A percentile compares a stretch with the other conserved stretches of the same genome.
Conservation (phyloP, 1,139 yeast genomes). For the Candida sp. region DNA sequence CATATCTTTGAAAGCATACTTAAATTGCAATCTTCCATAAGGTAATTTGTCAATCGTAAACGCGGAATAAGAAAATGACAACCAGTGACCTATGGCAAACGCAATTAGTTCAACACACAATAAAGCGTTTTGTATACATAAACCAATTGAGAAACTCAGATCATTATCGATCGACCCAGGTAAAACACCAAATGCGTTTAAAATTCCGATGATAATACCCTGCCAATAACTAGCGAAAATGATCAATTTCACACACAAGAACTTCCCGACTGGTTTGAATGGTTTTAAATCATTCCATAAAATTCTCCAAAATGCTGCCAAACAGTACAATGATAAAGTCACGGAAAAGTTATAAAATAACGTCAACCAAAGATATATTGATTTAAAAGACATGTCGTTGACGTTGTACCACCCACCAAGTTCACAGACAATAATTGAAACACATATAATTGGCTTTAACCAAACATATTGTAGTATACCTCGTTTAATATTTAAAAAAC, state of each 20-base stretch:
- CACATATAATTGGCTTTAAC: slow-evolving; percentile 80
- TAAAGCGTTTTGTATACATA: slow-evolving; percentile 72
- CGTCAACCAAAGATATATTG: slow-evolving; percentile 65
- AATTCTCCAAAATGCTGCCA: slow-evolving; percentile 93
- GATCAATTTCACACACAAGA: slow-evolving; percentile 86
- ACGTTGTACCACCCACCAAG: slow-evolving; percentile 47
- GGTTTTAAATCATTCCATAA: slow-evolving; percentile 72
- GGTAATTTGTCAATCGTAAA: slow-evolving; percentile 62
- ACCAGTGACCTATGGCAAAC: slow-evolving; percentile 86
- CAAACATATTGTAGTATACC: slow-evolving; percentile 94
- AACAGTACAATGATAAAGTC: slow-evolving; percentile 73
- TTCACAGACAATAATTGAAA: slow-evolving; percentile 52
- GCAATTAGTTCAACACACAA: slow-evolving; percentile 82
- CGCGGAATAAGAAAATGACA: slow-evolving; percentile 76
- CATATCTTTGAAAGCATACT: slow-evolving; percentile 71
- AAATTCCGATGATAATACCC: slow-evolving; percentile 64
- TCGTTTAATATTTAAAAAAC: slow-evolving; percentile 73
- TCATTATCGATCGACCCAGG: slow-evolving; percentile 22
- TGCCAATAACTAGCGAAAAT: slow-evolving; percentile 99
- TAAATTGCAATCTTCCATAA: slow-evolving; percentile 60
- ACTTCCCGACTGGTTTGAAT: slow-evolving; percentile 89
- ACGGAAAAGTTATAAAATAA: slow-evolving; percentile 77
- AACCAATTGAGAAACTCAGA: slow-evolving; percentile 41
- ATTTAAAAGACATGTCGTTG: slow-evolving; percentile 45
- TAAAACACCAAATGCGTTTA: slow-evolving; percentile 55